These are phyloP conservation scores for Onygena corvina DNA, from an alignment of 2,329 filamentous ascomycete species.

Conservation along the genomic window DNA sequence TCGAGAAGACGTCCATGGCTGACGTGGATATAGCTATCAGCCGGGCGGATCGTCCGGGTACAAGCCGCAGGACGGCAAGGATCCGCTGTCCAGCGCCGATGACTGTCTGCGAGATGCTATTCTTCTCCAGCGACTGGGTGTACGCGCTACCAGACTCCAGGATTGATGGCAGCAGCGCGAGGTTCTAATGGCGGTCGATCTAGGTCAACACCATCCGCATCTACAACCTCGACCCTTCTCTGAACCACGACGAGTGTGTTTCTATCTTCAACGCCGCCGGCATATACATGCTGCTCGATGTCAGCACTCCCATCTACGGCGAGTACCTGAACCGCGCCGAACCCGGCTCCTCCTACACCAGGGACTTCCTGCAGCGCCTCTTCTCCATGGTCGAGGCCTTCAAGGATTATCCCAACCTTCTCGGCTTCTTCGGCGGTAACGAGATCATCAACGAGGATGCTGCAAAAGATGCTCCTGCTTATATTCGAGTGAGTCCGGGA, in stretches of 20 bases:
- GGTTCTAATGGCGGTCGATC: not conserved
- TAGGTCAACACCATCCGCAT: conserved; percentile 52
- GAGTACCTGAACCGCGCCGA: conserved; percentile 46
- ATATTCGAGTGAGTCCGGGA: conserved; percentile 40
- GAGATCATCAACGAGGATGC: conserved; percentile 55
- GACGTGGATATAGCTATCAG: conserved; percentile 39
- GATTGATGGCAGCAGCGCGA: not conserved
- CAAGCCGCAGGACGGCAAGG: conserved; percentile 36
- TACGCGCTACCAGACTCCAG: conserved; percentile 22
- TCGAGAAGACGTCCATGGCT: not conserved
- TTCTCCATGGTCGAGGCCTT: conserved; percentile 55
- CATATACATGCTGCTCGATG: conserved; percentile 55
- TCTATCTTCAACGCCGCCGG: conserved; percentile 55
- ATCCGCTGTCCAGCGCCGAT: conserved; percentile 47
- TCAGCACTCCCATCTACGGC: conserved; percentile 49
- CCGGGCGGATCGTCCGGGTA: conserved; percentile 50
- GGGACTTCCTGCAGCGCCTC: conserved; percentile 45
- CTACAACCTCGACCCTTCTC: conserved; percentile 49
- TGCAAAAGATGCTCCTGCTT: conserved; percentile 42
- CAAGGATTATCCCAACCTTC: conserved; percentile 52
- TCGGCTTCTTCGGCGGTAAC: conserved; percentile 57
- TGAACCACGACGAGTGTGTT: conserved; percentile 51
- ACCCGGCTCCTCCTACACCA: conserved; percentile 45
- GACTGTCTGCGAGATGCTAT: conserved; percentile 51
- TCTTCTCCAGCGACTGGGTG: conserved; percentile 50